Base-by-base conservation (phyloP, 2,329 filamentous ascomycete species). In the Fusarium hainanense region DNA sequence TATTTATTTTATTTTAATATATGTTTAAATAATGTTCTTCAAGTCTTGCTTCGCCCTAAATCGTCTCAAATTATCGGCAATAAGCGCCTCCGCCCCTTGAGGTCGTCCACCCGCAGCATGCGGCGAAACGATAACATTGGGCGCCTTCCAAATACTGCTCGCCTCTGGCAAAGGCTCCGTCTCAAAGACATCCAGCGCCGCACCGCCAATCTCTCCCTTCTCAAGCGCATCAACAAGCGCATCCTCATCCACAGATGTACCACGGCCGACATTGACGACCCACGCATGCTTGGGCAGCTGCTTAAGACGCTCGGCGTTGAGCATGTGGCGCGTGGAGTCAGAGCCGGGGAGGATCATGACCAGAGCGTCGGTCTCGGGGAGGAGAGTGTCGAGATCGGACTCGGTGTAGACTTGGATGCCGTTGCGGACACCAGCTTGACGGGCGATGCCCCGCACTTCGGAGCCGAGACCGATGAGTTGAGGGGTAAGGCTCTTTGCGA, bases 291-390 rank as follows among this genome's bases (percentile, higher is more conserved):
- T 84, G 40, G 88, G 88, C 65, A 90, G 78, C 47, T 84, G 74
- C 68, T 78, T 80, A 46, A 90, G 75, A 10, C 86, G 77, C 76
- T 88, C 85, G 28, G 81, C 82, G 70, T 86, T 87, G 63, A 90
- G 81, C 3, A 81, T 87, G 71, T 90, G 79, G 37, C 79, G 79
- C 27, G 88, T 90, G n/a, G 82, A 80, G 11, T 85, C 85, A 37
- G 84, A 84, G 0, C 88, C 88, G 0, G 88, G 88, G 10, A 90
- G 81, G 67, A 90, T 90, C 88, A 91, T 90, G 71, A 91, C 88
- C n/a, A 91, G 81, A 0, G 87, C 89, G 72, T 91, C 89, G 0
- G 88, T 89, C 75, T 84, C 74, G 32, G 84, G 80, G 37, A 91
- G 81, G 32, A 90, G 77, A 66, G 85, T 79, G 7, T 83, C 65